A percentile compares a stretch with the other conserved stretches of the same genome.
Evolutionary conservation across 148 eudicot species (phyloP).

Genomic region (Dysphania ambrosioides): DNA sequence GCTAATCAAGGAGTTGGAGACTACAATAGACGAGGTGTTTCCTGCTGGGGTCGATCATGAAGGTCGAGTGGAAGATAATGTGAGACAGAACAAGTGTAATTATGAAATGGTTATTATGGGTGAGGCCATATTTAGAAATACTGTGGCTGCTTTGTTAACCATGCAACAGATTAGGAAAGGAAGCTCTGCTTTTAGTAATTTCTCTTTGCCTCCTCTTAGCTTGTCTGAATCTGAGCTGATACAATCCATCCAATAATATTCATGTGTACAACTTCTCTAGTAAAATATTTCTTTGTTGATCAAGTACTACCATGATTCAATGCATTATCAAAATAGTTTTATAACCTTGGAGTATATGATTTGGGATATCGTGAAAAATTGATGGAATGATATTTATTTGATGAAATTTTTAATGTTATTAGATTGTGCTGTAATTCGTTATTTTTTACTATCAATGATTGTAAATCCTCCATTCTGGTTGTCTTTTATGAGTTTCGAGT

Average conservation of each 20-base stretch:
- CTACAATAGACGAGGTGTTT: conserved; percentile 47
- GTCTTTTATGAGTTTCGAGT: no score
- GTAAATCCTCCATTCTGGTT: no score
- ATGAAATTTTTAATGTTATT: no score
- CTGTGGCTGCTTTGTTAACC: conserved; percentile 64
- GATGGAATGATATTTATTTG: background rate
- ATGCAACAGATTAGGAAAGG: conserved; percentile 69
- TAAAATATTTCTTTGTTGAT: background rate
- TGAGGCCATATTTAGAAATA: conserved; percentile 66
- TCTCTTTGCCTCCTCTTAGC: conserved; percentile 62
- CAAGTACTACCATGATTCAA: no score
- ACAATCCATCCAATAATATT: conserved; percentile 31
- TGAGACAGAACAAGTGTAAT: conserved; percentile 1
- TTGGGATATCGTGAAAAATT: background rate
- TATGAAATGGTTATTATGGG: conserved; percentile 31
- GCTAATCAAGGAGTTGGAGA: conserved; percentile 60
- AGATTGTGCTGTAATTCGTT: no score
- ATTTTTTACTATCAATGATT: no score
- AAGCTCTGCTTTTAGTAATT: conserved; percentile 57
- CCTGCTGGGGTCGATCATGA: conserved; percentile 24
- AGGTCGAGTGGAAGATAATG: conserved; percentile 7
- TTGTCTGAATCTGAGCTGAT: conserved; percentile 41
- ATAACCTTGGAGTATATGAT: background rate
- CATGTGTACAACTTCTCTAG: background rate
- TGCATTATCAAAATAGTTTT: background rate